Base-by-base conservation (phyloP, 2,329 filamentous ascomycete genomes). In the Metarhizium guizhouense region DNA sequence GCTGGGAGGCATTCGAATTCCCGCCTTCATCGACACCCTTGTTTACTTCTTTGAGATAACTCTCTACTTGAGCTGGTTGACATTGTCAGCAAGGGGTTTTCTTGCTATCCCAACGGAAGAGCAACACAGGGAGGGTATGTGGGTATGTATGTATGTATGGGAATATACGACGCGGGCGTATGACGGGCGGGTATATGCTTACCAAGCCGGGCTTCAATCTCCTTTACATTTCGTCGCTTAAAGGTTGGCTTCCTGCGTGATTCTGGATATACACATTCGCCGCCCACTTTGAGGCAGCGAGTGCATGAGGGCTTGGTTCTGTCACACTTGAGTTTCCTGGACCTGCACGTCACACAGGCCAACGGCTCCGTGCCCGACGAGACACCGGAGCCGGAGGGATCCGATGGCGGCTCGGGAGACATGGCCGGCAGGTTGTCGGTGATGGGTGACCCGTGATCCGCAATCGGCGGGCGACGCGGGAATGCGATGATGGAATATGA, bases 221-320 rank as follows among this genome's bases (percentile, higher is more conserved):
- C 87, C 74, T 88, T 94, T 59, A 96, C 92, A 70, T 96, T 96
- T 61, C 88, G 85, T 65, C 91, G 80, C 75, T 95, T 96, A 20
- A 89, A 87, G 4, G 90, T 88, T 55, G 90, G 89, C 74, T 95
- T 96, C 72, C 90, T 86, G 65, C 91, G 81, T 55, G 91, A 88
- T 72, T 95, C 90, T 58, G 95, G 92, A 70, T 95, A 96, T 55
- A 88, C 80, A 71, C 93, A 96, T 54, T 89, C 85, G 67, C 86
- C 84, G 53, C 84, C 81, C 50, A 92, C 73, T 61, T 88, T 83
- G 54, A 82, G 76, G 70, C 93, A 96, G 20, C 91, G 92, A 47
- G 84, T 82, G 65, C 93, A 96, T 30, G 83, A 82, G 16, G 91
- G 91, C 65, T 85, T 88, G 50, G 76, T 77, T 34, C 91, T 87